These are phyloP conservation scores for Saitozyma sp. DNA, from an alignment of 768 basidiomycete species.

Conservation along the genomic window DNA sequence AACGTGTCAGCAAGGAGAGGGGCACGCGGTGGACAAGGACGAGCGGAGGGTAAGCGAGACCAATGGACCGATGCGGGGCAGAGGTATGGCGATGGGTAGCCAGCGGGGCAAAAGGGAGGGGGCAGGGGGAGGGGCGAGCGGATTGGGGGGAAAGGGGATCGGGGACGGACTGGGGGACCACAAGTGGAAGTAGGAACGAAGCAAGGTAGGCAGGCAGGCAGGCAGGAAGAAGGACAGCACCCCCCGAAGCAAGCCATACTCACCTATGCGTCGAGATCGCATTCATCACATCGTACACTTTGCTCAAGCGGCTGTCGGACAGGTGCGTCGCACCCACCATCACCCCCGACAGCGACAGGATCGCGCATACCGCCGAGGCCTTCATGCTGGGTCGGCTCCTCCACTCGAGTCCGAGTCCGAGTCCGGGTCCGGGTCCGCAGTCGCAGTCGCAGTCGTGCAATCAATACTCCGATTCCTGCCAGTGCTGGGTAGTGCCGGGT, in stretches of 20 bases:
- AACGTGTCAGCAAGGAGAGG: neutral
- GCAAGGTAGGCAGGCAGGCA: no score
- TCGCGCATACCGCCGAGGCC: no score
- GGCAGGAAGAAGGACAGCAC: no score
- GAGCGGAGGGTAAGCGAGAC: neutral
- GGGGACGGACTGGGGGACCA: no score
- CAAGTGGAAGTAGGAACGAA: no score
- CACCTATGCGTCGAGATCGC: constrained; percentile 34
- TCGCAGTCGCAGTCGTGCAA: no score
- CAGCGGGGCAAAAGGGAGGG: neutral
- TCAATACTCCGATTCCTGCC: no score
- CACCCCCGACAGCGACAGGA: neutral
- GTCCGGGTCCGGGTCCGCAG: no score
- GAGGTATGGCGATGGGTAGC: neutral
- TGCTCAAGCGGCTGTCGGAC: constrained; percentile 24
- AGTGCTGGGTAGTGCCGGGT: no score
- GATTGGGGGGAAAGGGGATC: no score
- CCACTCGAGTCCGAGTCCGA: no score
- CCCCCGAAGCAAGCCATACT: constrained; percentile 4
- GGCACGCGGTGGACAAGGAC: constrained; percentile 3
- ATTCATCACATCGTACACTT: constrained; percentile 46
- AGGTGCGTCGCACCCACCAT: constrained; percentile 26
- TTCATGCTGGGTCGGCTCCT: no score
- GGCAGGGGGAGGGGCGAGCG: neutral
- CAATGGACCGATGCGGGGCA: neutral